Conservation (phyloP, 2,329 filamentous ascomycete species). For the Fusarium secorum region DNA sequence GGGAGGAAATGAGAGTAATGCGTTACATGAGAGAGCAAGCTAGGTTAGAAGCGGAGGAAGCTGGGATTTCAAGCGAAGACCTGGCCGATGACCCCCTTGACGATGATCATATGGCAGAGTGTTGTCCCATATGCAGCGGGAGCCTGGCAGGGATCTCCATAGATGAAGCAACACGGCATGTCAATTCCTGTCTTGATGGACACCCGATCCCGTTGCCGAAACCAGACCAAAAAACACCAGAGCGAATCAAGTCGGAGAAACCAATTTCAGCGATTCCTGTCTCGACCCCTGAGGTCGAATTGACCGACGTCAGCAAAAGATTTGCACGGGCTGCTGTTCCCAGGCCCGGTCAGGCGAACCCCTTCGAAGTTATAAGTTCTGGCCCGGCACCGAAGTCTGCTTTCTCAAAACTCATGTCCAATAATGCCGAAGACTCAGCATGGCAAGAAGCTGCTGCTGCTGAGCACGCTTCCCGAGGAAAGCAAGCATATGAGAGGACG, state of each 20-base stretch:
- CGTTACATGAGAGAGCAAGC: constrained; percentile 81
- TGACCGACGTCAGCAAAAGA: constrained; percentile 58
- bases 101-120: constrained; percentile 45
- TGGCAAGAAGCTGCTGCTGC: constrained; percentile 88
- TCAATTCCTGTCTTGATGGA: constrained; percentile 92
- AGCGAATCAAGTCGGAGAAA: constrained; percentile 17
- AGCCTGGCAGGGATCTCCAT: constrained; percentile 66
- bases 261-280: not conserved
- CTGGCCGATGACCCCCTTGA: constrained; percentile 45
- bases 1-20: constrained; percentile 71
- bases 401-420: constrained; percentile 92
- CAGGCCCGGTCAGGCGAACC: constrained; percentile 81
- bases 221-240: constrained; percentile 20
- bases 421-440: constrained; percentile 86
- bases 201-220: constrained; percentile 68
- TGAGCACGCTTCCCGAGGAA: constrained; percentile 80
- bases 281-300: constrained; percentile 45
- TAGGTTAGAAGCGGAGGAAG: constrained; percentile 67
- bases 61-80: constrained; percentile 51
- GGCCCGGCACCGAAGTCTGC: constrained; percentile 66
- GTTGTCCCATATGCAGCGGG: constrained; percentile 81
- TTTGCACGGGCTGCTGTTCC: constrained; percentile 75
- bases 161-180: constrained; percentile 81
- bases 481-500: constrained; percentile 85
- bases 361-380: constrained; percentile 65